Conservation (phyloP, 108 stramenopile species). For the Hondaea fermentalgiana region DNA sequence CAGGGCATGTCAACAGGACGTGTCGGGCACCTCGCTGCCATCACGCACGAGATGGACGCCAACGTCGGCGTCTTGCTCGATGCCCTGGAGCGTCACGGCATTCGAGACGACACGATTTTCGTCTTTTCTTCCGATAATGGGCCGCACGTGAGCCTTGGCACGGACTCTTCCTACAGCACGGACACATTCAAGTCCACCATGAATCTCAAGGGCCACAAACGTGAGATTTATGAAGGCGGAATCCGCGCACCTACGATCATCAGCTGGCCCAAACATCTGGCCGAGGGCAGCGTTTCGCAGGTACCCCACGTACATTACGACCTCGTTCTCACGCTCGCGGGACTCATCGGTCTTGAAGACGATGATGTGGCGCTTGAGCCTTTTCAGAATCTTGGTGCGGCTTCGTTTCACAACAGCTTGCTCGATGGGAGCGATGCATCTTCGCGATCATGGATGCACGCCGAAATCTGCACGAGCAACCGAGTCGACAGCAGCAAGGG, state of each 20-base stretch:
- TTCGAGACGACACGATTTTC: neutral
- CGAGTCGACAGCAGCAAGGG: neutral
- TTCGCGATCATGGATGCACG: neutral
- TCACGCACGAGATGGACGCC: neutral
- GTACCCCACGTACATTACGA: neutral
- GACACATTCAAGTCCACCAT: neutral
- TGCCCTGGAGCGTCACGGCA: neutral
- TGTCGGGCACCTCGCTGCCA: neutral
- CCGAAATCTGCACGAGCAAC: neutral
- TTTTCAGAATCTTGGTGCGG: neutral
- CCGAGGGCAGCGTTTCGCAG: neutral
- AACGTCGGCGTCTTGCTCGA: neutral
- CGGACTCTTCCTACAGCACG: neutral
- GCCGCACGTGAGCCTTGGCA: neutral
- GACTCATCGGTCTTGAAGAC: neutral
- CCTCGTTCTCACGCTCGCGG: neutral
- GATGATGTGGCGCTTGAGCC: neutral
- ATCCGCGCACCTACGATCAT: neutral
- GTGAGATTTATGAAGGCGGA: neutral
- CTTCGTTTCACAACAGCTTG: neutral
- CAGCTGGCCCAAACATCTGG: neutral
- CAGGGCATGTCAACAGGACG: neutral
- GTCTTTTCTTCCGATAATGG: constrained; percentile 5
- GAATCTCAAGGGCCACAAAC: neutral
- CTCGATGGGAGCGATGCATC: neutral